Base-by-base conservation (phyloP, 306 rosid species). In the Cyclanthera cordifolia region DNA sequence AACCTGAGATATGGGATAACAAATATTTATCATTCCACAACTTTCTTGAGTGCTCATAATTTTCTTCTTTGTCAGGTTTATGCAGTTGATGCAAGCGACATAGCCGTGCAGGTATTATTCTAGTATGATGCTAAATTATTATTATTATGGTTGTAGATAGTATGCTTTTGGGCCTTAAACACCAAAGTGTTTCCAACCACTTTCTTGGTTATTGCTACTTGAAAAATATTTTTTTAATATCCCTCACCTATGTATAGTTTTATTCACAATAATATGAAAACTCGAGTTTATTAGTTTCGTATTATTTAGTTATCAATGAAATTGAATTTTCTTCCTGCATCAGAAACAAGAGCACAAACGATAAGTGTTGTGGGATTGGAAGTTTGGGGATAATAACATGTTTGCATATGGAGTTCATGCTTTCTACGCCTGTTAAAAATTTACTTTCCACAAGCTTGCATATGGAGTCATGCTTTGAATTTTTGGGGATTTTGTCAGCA, bases 51-150 rank as follows among this genome's bases (percentile, higher is more conserved):
- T 78, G 24, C 75, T 52, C 74, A 41, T 69, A 24, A 19, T 72
- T 27, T 67, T 47, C 52, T 11, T 45, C 53, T 58, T 74, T 66
- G 28, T 58, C 79, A 93, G 98, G 98, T 93, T 39, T 89, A 93
- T 82, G 98, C 98, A 49, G 88, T 93, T 77, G 98, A 93, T 83
- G 98, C 98, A 56, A 93, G 98, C 86, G 95, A 87, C 69, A 89
- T 93, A 82, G 98, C 98, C 15, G 66, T 87, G 73, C 98, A 89
- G 98, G 98, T 93, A 84, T 65, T 77, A 12, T 70, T 39, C 32
- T 24, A 41, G 51, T 63, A 39, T 20, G 50, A 37, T 61, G 20
- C 39, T 20, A 39, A 5, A 17, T 37, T 61, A 0, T 39, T 37
- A 61, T 25, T 66, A 43, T 25, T 66, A 12, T 45, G 41, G 71